phyloP scores from a whole-genome alignment of 306 rosid genomes.

The Inga oerstediana region DNA sequence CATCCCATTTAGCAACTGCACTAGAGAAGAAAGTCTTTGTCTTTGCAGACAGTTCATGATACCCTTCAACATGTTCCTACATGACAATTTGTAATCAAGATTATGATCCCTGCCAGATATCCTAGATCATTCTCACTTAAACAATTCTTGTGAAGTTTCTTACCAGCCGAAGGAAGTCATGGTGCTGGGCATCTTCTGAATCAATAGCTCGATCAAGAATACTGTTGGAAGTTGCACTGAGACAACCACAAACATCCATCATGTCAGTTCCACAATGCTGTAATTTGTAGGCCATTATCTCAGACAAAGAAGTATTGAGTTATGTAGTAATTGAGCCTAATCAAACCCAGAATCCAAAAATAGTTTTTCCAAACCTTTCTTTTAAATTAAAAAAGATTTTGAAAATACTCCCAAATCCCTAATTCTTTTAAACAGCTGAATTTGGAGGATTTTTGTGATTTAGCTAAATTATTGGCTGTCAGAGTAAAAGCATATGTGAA shows the following conservation, averaged over 20 bases:
- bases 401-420: not conserved
- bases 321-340: not conserved
- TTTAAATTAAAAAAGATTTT: not conserved
- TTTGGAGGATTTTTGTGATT: not conserved
- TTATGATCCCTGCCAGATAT: slow-evolving; percentile 26
- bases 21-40: slow-evolving; percentile 91
- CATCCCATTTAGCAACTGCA: slow-evolving; percentile 89
- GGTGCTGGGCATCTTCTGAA: slow-evolving; percentile 86
- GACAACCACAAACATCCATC: slow-evolving; percentile 32
- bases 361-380: not conserved
- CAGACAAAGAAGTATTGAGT: not conserved
- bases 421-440: not conserved
- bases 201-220: slow-evolving; percentile 98
- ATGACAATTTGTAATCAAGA: slow-evolving; percentile 36
- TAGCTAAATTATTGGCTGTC: not conserved
- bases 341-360: not conserved
- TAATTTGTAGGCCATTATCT: slow-evolving; percentile 17
- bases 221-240: slow-evolving; percentile 98
- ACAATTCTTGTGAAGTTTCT: slow-evolving; percentile 19
- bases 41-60: slow-evolving; percentile 95
- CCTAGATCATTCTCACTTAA: slow-evolving; percentile 15
- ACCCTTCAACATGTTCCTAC: slow-evolving; percentile 97
- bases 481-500: not conserved
- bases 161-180: slow-evolving; percentile 60
- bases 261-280: slow-evolving; percentile 42